Base-by-base conservation (phyloP, 805 yeast species). In the Candida arabinofermentans region DNA sequence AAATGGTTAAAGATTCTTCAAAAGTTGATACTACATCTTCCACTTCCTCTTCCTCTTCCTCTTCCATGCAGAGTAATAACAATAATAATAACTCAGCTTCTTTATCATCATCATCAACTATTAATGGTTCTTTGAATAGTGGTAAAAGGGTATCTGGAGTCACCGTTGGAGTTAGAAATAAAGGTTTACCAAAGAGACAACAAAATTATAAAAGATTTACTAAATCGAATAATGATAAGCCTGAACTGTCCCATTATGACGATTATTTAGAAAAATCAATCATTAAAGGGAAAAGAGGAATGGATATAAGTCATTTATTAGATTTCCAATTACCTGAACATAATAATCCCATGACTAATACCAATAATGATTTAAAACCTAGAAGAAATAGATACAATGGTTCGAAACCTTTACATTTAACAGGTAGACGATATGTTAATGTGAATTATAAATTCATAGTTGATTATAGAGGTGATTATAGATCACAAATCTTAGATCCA, bases 391-490 rank as follows among this genome's bases (percentile, higher is more conserved):
- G 55, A 26, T 51, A 59, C 8, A 52, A 62, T 16, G 61, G 27
- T 10, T 5, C 17, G 10, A 62, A 2, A 48, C 65, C 59, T 39
- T 59, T 79, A 6, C 77, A 74, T 44, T 60, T 85, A 14, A 71
- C 71, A 5, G 91, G 91, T 0, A 75, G 80, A 64, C 67, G 76
- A 3, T 85, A 79, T 50, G 82, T 88, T 44, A 93, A 91, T 58
- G 91, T 89, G 17, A 83, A 85, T 58, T 90, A 83, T 58, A 77
- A 87, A 51, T 84, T 93, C 54, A 75, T 91, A 16, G 85, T 91
- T n/a, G 85, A 86, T 51, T 70, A 75, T 37, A 58, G 79, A 31
- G 69, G 72, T 30, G 74, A 74, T 34, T 83, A 78, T 54, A 58
- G 65, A 21, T 65, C 75, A 8, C 91, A 86, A 56, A 66, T 72